These are phyloP conservation scores for Gaeumannomyces tritici DNA, from an alignment of 2,329 filamentous ascomycete species.

Conservation along the genomic window DNA sequence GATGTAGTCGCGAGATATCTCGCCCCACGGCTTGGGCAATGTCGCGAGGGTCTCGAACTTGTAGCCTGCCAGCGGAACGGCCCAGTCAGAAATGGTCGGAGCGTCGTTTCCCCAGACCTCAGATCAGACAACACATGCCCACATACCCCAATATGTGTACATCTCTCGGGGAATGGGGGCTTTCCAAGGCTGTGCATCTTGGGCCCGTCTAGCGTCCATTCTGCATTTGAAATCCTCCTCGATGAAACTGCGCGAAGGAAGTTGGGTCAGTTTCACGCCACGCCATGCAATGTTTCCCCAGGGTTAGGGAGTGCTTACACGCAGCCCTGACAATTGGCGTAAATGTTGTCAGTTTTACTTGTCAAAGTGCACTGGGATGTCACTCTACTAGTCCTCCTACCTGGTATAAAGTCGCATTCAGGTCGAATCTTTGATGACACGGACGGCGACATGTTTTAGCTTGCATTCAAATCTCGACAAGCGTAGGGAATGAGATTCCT, in stretches of 20 bases:
- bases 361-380: neutral
- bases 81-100: neutral
- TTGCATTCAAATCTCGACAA: neutral
- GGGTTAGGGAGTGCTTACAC: slow-evolving; percentile 31
- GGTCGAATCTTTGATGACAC: slow-evolving; percentile 65
- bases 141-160: slow-evolving; percentile 85
- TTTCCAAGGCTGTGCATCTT: slow-evolving; percentile 22
- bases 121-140: neutral
- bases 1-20: slow-evolving; percentile 65
- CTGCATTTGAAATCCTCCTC: slow-evolving; percentile 82
- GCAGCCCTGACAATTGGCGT: slow-evolving; percentile 33
- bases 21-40: slow-evolving; percentile 64
- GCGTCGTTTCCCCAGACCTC: too few species aligned
- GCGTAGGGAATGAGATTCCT: neutral
- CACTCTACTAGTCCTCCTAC: slow-evolving; percentile 36
- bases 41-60: slow-evolving; percentile 89
- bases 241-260: slow-evolving; percentile 57
- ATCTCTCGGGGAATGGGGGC: slow-evolving; percentile 55
- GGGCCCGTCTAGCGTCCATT: slow-evolving; percentile 48
- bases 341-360: neutral
- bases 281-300: neutral
- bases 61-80: slow-evolving; percentile 52
- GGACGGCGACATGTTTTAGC: neutral
- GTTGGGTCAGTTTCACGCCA: neutral
- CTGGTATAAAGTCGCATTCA: slow-evolving; percentile 90